Conservation (phyloP, 1,284 basidiomycete species). For the Takashimella koratensis region DNA sequence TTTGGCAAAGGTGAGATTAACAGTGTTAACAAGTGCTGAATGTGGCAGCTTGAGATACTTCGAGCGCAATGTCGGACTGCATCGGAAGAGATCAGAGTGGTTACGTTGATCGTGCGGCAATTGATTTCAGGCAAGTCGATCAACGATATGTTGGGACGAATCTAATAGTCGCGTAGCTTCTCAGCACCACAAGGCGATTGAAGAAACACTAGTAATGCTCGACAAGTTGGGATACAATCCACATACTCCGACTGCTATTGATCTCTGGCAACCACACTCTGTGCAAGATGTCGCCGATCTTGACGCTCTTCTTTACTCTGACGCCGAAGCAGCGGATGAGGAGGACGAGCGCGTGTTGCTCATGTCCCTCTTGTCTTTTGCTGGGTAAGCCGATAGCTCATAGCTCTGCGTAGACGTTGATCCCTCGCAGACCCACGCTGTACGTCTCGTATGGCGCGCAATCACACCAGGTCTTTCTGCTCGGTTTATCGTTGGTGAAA, state of each 20-base stretch:
- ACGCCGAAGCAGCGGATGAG: constrained; percentile 5
- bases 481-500: constrained; percentile 24
- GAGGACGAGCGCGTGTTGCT: constrained; percentile 18
- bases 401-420: too few relatives aligned
- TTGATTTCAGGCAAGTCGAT: constrained; percentile 15
- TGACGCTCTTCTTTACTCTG: not conserved
- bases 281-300: constrained; percentile 18
- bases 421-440: constrained; percentile 14
- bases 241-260: constrained; percentile 5
- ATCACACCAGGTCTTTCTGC: constrained; percentile 12
- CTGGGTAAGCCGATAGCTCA: constrained; percentile 19
- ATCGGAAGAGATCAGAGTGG: constrained; percentile 20
- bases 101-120: constrained; percentile 21
- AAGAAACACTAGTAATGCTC: constrained; percentile 12
- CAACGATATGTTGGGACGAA: not conserved
- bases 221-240: constrained; percentile 25
- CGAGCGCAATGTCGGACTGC: constrained; percentile 14
- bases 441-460: constrained; percentile 14
- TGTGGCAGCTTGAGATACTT: constrained; percentile 13
- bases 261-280: constrained; percentile 9
- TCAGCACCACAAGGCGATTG: constrained; percentile 12
- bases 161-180: constrained; percentile 7
- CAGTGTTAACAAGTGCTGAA: too few relatives aligned
- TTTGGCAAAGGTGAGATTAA: constrained; percentile 17
- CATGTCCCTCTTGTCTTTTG: constrained; percentile 25